phyloP scores from a whole-genome alignment of 2,329 filamentous ascomycete species.

The Pyricularia grisea region DNA sequence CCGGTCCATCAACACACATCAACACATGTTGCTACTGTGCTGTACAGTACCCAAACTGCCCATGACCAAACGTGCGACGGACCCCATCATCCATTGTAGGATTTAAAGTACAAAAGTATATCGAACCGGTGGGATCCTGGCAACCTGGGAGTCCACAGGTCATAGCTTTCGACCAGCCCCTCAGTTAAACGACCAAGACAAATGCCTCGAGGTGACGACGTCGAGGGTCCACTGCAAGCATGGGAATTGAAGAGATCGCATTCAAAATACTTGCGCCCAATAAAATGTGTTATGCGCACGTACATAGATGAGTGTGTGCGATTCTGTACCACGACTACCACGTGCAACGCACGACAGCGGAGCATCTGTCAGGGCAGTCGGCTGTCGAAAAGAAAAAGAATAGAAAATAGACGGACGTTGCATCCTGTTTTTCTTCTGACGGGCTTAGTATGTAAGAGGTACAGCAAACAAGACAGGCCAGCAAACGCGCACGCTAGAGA shows the following conservation, averaged over 20 bases:
- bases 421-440: neutral
- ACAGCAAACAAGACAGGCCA: neutral
- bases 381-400: neutral
- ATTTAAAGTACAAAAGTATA: neutral
- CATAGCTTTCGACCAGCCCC: neutral
- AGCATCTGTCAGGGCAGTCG: neutral
- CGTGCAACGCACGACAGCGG: neutral
- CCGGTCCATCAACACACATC: neutral
- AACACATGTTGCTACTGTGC: neutral
- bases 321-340: neutral
- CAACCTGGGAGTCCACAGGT: neutral
- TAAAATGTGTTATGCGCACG: neutral
- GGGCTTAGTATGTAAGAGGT: neutral
- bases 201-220: neutral
- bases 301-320: neutral
- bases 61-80: neutral
- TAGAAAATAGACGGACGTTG: neutral
- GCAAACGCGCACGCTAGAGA: neutral
- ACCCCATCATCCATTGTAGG: neutral
- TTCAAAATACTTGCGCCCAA: neutral
- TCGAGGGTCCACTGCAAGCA: neutral
- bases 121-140: neutral
- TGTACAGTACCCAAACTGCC: neutral
- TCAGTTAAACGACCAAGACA: neutral
- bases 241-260: neutral